A percentile compares a stretch with the other conserved stretches of the same genome.
These are phyloP conservation scores for Boechera stricta DNA, from an alignment of 345 rosid genomes.

Conservation along the genomic window DNA sequence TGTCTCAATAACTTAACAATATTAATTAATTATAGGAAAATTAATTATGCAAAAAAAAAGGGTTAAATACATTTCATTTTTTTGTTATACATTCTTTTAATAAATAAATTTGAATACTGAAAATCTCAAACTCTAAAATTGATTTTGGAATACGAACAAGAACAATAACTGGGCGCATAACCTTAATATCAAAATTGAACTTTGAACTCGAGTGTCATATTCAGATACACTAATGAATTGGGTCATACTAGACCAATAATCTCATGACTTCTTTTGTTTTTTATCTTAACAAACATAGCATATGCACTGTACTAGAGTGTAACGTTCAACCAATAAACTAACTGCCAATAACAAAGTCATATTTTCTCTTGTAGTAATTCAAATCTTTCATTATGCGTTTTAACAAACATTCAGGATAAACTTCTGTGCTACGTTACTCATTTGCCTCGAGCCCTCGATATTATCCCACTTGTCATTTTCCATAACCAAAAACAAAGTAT, in stretches of 20 bases:
- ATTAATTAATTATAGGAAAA: background rate
- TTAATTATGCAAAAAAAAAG: background rate
- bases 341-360: slow-evolving; percentile 16
- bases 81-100: too few species aligned
- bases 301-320: slow-evolving; percentile 21
- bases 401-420: slow-evolving; percentile 39
- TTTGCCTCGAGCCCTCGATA: background rate
- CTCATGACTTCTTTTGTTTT: slow-evolving; percentile 21
- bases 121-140: background rate
- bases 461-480: slow-evolving; percentile 7
- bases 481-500: background rate
- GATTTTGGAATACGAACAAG: background rate
- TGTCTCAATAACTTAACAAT: slow-evolving; percentile 4
- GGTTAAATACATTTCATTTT: background rate
- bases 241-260: background rate
- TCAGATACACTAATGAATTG: background rate
- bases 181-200: background rate
- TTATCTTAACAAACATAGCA: slow-evolving; percentile 15
- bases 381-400: slow-evolving; percentile 28
- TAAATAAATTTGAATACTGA: too few species aligned
- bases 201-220: background rate
- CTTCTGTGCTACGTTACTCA: slow-evolving; percentile 37
- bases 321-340: slow-evolving; percentile 24
- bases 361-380: slow-evolving; percentile 25
- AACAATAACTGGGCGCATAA: background rate